Percentiles rank a stretch among this genome's conserved stretches.
Conservation (phyloP, 495 filamentous ascomycete genomes). For the Penicillium flavigenum region DNA sequence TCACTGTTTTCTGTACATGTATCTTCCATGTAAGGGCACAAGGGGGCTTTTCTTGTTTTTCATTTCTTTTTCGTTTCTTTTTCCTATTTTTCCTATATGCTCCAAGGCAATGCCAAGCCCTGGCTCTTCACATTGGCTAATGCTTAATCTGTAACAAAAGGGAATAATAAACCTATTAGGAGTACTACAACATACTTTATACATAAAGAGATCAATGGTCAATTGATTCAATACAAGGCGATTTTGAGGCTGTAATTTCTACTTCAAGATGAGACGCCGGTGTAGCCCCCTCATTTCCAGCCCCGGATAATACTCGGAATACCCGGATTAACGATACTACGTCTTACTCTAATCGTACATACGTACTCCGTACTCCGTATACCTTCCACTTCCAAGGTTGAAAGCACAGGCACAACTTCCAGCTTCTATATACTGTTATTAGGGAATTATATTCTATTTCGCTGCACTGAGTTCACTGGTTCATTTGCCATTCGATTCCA, state of each 20-base stretch:
- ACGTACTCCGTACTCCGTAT: too few species aligned
- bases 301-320: conserved; percentile 8
- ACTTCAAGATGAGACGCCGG: conserved; percentile 23
- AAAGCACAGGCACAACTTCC: neutral
- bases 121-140: conserved; percentile 4
- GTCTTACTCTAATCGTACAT: neutral
- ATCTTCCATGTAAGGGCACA: conserved; percentile 3
- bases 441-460: neutral
- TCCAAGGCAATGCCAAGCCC: neutral
- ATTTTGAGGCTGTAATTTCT: neutral
- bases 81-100: neutral
- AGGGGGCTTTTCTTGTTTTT: neutral
- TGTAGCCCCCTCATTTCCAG: conserved; percentile 18
- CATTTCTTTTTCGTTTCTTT: neutral
- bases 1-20: neutral
- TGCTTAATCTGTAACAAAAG: conserved; percentile 4
- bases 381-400: too few species aligned
- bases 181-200: neutral
- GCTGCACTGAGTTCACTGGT: neutral
- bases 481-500: neutral
- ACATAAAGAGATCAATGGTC: too few species aligned
- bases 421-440: neutral
- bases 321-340: conserved; percentile 1
- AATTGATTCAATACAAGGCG: neutral
- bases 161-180: neutral